These are phyloP conservation scores for Aspergillus melleus DNA, from an alignment of 2,329 filamentous ascomycete species.

Conservation along the genomic window DNA sequence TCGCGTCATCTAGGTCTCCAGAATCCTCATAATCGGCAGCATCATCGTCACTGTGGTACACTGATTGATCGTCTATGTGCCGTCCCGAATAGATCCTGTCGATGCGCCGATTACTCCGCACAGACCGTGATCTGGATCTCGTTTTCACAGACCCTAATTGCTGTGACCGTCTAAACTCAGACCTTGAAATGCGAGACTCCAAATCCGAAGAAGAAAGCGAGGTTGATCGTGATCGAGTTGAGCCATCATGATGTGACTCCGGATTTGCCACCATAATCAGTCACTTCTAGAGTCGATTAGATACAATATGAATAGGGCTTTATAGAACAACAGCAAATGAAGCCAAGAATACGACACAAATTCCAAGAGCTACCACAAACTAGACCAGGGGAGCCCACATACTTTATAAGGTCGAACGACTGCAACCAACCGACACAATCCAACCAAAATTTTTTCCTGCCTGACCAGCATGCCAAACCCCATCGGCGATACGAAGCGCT, in stretches of 20 bases:
- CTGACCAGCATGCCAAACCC: neutral
- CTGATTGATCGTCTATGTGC: slow-evolving; percentile 35
- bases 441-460: neutral
- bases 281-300: neutral
- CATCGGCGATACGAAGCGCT: neutral
- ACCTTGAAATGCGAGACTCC: slow-evolving; percentile 8
- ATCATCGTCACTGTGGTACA: slow-evolving; percentile 30
- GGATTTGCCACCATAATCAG: slow-evolving; percentile 13
- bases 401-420: neutral
- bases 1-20: slow-evolving; percentile 7
- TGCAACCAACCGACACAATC: neutral
- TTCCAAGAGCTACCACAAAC: too few species aligned
- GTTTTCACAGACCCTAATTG: slow-evolving; percentile 4
- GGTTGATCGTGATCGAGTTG: slow-evolving; percentile 14
- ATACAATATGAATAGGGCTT: neutral
- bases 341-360: neutral
- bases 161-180: slow-evolving; percentile 4
- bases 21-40: slow-evolving; percentile 9
- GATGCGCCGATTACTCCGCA: slow-evolving; percentile 15
- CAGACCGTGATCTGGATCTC: slow-evolving; percentile 18
- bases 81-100: slow-evolving; percentile 30
- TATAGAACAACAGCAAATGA: neutral
- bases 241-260: slow-evolving; percentile 1
- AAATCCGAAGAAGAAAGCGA: slow-evolving; percentile 19
- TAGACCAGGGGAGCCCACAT: neutral